These are phyloP conservation scores for Calonectria pseudoreteaudii DNA, from an alignment of 2,329 filamentous ascomycete species.

Conservation along the genomic window DNA sequence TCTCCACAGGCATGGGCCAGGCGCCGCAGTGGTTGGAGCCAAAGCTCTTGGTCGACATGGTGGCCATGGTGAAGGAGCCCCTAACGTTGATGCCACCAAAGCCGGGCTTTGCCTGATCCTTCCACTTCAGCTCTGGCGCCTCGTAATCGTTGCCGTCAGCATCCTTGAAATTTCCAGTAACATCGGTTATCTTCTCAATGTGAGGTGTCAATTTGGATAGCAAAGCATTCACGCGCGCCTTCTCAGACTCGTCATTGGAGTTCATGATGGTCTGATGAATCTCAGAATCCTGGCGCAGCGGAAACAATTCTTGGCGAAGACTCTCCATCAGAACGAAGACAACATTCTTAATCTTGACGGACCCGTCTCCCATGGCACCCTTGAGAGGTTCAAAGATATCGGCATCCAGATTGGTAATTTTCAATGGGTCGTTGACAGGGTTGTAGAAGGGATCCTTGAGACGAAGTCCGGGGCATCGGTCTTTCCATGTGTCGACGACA, in stretches of 20 bases:
- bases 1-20: constrained; percentile 55
- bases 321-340: constrained; percentile 58
- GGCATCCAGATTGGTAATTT: constrained; percentile 53
- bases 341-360: constrained; percentile 57
- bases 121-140: constrained; percentile 44
- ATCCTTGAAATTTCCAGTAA: constrained; percentile 34
- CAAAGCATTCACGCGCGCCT: constrained; percentile 45
- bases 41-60: constrained; percentile 59
- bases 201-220: constrained; percentile 40
- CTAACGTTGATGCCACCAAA: constrained; percentile 56
- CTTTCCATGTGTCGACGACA: constrained; percentile 12
- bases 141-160: constrained; percentile 43
- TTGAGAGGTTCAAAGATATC: constrained; percentile 46
- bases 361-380: constrained; percentile 38
- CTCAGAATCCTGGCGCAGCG: constrained; percentile 54
- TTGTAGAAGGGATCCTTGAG: constrained; percentile 51
- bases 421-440: constrained; percentile 53
- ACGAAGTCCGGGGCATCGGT: constrained; percentile 32
- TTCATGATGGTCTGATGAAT: constrained; percentile 49
- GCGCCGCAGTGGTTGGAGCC: constrained; percentile 56
- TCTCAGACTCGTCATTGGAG: constrained; percentile 44
- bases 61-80: constrained; percentile 54
- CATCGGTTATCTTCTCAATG: constrained; percentile 36
- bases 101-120: constrained; percentile 30
- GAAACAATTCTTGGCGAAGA: constrained; percentile 59